Evolutionary conservation across 2,329 filamentous ascomycete genomes (phyloP), one percentile per base, ranked within the genome.

Genomic region (Taxawa tesnikishii): DNA sequence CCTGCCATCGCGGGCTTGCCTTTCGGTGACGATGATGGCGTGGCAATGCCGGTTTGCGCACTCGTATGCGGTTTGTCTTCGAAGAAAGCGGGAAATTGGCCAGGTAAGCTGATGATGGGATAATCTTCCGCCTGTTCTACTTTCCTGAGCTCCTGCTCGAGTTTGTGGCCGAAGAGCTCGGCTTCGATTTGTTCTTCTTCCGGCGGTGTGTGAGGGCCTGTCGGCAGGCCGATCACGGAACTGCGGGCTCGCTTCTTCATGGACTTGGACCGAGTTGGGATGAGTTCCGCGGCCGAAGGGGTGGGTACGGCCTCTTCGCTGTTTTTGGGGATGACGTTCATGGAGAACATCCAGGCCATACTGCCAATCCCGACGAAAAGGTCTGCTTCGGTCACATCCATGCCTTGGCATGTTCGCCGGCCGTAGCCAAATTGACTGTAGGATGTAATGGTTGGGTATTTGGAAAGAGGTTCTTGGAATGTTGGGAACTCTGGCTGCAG

Each of bases 311-410:
- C 17, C 8, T 15, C 14, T 10, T 15, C 11, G 11, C 6, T 3
- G 10, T 31, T 23, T 10, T 9, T 18, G 17, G 11, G 9, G 11
- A 10, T n/a, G 15, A 29, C 15, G 32, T 28, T 44, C 31, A 63
- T 58, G 28, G 59, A 51, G 46, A 63, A 64, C 18, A 63, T 39
- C 60, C 61, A 65, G 0, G 59, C 61, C 15, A 63, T 54, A 18
- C 53, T 55, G 10, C 59, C 61, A 15, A 64, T 54, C 4, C 58
- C 46, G 15, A 50, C 43, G 26, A 51, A 50, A 12, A 51, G 36
- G 24, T 52, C 47, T 2, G 43, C 44, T 28, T 53, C 49, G 5
- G 47, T 42, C 15, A 51, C 44, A 6, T 40, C 43, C 44, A 48
- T 47, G 11, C 50, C 49, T n/a, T 42, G 40, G 30, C 50, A 53